These are phyloP conservation scores for Nannizzia gypsea DNA, from an alignment of 2,329 filamentous ascomycete genomes.

Conservation along the genomic window DNA sequence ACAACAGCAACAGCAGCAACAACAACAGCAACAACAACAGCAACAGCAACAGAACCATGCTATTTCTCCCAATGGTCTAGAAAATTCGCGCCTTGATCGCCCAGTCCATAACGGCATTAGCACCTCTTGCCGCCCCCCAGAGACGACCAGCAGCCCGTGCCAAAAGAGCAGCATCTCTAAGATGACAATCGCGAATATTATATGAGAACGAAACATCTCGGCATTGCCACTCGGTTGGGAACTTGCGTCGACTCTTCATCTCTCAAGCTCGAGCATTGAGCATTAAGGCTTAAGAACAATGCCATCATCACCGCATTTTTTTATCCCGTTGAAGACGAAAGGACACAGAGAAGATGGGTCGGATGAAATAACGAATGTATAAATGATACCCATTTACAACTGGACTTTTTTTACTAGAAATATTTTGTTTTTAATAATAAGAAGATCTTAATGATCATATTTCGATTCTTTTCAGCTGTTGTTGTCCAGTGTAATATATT, in stretches of 20 bases:
- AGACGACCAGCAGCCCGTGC: slow-evolving; percentile 16
- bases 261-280: background rate
- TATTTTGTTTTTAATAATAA: background rate
- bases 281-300: background rate
- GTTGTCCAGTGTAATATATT: background rate
- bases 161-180: slow-evolving; percentile 27
- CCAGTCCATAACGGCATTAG: background rate
- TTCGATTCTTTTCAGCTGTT: background rate
- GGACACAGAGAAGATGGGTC: background rate
- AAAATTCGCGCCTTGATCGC: background rate
- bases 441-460: background rate
- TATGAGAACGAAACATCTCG: slow-evolving; percentile 16
- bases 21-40: slow-evolving; percentile 32
- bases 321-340: background rate
- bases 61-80: background rate
- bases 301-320: background rate
- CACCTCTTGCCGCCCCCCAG: slow-evolving; percentile 14
- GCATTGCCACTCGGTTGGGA: background rate
- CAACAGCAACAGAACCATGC: slow-evolving; percentile 23
- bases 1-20: slow-evolving; percentile 35
- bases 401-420: background rate
- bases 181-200: slow-evolving; percentile 39
- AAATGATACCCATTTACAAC: slow-evolving; percentile 2
- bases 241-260: background rate
- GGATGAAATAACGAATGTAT: slow-evolving; percentile 5